These are phyloP conservation scores for Umbelopsis vinacea DNA, from an alignment of 192 early-diverging fungal genomes.

Conservation along the genomic window DNA sequence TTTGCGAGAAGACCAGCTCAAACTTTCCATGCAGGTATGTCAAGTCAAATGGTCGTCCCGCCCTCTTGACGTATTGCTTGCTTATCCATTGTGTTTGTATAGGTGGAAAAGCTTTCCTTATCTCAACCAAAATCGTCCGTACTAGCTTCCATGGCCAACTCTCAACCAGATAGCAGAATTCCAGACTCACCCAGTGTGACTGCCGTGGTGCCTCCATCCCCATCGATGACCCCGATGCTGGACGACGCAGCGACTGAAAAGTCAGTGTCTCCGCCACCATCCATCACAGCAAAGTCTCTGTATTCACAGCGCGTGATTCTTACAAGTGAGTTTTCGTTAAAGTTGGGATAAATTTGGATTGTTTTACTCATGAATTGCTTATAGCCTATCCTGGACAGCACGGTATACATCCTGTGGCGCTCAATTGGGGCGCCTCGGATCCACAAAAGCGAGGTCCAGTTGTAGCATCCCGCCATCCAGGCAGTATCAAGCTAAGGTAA, in stretches of 20 bases:
- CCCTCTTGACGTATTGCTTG: neutral
- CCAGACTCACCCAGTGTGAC: slow-evolving; percentile 9
- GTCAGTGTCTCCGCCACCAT: slow-evolving; percentile 7
- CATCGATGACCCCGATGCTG: slow-evolving; percentile 3
- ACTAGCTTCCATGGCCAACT: neutral
- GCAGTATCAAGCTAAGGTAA: slow-evolving; percentile 75
- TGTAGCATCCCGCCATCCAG: slow-evolving; percentile 76
- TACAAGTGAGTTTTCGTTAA: slow-evolving; percentile 37
- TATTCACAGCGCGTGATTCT: slow-evolving; percentile 46
- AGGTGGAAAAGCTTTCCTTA: slow-evolving; percentile 11
- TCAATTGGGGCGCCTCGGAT: slow-evolving; percentile 79
- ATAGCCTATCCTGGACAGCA: slow-evolving; percentile 59
- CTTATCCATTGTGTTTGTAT: neutral
- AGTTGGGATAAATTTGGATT: neutral
- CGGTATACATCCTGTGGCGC: slow-evolving; percentile 73
- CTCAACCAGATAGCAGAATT: neutral
- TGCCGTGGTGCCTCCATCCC: neutral
- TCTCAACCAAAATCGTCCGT: neutral
- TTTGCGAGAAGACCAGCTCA: slow-evolving; percentile 31
- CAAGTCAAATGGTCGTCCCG: neutral
- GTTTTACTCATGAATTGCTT: neutral
- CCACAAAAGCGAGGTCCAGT: slow-evolving; percentile 84
- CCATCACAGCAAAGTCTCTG: slow-evolving; percentile 5
- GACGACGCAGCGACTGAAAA: slow-evolving; percentile 12
- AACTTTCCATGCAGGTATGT: slow-evolving; percentile 32